Conservation (phyloP, 208 protist species). For the Herpetomonas samuelpessoai region DNA sequence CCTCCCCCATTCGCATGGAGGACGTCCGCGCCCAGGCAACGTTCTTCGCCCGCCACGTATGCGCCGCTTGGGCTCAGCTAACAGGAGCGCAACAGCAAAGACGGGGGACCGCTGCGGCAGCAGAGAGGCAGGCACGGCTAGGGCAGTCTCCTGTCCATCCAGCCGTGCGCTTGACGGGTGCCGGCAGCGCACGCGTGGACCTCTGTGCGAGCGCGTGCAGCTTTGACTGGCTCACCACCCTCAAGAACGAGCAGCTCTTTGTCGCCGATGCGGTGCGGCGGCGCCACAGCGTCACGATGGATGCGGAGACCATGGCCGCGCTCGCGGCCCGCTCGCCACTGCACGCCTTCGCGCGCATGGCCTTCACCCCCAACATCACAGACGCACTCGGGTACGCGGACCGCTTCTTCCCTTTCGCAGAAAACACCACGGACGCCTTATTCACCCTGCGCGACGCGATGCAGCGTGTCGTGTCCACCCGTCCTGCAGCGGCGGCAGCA, state of each 20-base stretch:
- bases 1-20: slow-evolving; percentile 10
- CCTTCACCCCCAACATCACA: not conserved
- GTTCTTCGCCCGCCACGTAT: slow-evolving; percentile 19
- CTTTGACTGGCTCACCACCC: slow-evolving; percentile 24
- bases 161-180: not conserved
- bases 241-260: slow-evolving; percentile 25
- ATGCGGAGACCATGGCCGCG: not conserved
- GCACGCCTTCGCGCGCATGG: not conserved
- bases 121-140: no score
- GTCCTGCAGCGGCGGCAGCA: no score
- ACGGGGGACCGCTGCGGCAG: no score
- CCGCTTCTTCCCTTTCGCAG: not conserved
- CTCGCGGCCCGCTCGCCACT: not conserved
- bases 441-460: not conserved
- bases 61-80: slow-evolving; percentile 18
- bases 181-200: not conserved
- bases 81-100: slow-evolving; percentile 9
- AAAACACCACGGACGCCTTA: not conserved
- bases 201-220: slow-evolving; percentile 20
- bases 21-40: not conserved
- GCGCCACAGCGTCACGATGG: not conserved
- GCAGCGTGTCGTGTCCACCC: not conserved
- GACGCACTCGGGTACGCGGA: not conserved
- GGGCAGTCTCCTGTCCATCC: no score
- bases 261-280: slow-evolving; percentile 7